phyloP scores from a whole-genome alignment of 1,139 yeast species.

The Debaryomyces sp. region DNA sequence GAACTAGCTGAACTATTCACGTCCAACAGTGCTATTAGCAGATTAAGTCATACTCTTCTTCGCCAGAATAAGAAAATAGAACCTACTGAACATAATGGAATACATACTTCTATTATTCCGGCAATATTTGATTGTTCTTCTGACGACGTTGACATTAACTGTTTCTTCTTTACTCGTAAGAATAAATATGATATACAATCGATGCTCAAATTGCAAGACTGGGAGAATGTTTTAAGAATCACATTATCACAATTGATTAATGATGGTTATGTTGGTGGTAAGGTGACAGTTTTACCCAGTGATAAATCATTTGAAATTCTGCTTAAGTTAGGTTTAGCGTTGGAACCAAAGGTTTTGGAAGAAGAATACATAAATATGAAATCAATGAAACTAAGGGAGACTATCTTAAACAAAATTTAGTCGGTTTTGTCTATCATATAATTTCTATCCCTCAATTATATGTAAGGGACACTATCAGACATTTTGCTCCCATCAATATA shows the following conservation, averaged over 20 bases:
- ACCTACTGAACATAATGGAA: too few species aligned
- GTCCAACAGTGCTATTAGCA: too few species aligned
- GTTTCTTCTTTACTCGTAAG: not conserved
- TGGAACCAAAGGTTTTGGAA: not conserved
- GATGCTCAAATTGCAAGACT: not conserved
- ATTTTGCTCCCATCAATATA: too few species aligned
- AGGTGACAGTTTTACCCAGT: not conserved
- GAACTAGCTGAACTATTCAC: too few species aligned
- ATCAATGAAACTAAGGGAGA: not conserved
- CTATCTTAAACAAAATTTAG: too few species aligned
- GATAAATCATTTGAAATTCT: not conserved
- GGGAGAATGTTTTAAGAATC: not conserved
- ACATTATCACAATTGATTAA: not conserved
- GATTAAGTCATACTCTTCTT: too few species aligned
- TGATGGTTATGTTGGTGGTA: not conserved
- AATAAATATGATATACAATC: not conserved
- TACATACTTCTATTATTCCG: too few species aligned
- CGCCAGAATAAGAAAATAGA: too few species aligned
- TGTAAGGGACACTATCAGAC: too few species aligned
- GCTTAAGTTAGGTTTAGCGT: not conserved
- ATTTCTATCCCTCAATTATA: too few species aligned
- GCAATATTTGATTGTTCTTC: not conserved
- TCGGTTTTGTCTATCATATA: too few species aligned
- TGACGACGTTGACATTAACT: not conserved
- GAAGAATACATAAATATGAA: not conserved